phyloP scores from a whole-genome alignment of 805 yeast genomes.

The Saccharomycopsis sp. region DNA sequence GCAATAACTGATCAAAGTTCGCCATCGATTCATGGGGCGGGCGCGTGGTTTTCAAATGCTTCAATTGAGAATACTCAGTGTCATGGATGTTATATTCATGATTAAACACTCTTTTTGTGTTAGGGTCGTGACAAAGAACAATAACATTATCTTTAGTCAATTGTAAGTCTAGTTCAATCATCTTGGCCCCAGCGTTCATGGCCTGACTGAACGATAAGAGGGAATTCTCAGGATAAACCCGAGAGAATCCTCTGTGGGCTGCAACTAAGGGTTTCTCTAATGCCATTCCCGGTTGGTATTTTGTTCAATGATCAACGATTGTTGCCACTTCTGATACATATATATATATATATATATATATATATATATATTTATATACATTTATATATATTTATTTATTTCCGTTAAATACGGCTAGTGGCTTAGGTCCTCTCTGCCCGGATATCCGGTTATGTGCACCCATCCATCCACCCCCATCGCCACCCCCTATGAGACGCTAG shows the following conservation, averaged over 20 bases:
- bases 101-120: slow-evolving; percentile 30
- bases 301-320: no score
- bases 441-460: neutral
- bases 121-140: slow-evolving; percentile 32
- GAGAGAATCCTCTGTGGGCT: neutral
- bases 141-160: slow-evolving; percentile 29
- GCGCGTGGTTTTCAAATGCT: slow-evolving; percentile 25
- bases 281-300: no score
- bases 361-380: no score
- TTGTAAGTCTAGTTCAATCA: slow-evolving; percentile 34
- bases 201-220: slow-evolving; percentile 31
- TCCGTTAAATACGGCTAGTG: neutral
- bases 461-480: neutral
- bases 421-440: neutral
- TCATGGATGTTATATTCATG: slow-evolving; percentile 25
- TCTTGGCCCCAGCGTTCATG: slow-evolving; percentile 28
- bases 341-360: no score
- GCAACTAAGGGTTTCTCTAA: neutral
- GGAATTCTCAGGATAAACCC: slow-evolving; percentile 32
- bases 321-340: no score
- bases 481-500: neutral
- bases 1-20: slow-evolving; percentile 26
- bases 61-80: slow-evolving; percentile 25
- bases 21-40: slow-evolving; percentile 32
- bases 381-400: no score